Evolutionary conservation across 2,329 filamentous ascomycete species (phyloP), one percentile per base, ranked within the genome.

Genomic region (Celoporthe dispersa): DNA sequence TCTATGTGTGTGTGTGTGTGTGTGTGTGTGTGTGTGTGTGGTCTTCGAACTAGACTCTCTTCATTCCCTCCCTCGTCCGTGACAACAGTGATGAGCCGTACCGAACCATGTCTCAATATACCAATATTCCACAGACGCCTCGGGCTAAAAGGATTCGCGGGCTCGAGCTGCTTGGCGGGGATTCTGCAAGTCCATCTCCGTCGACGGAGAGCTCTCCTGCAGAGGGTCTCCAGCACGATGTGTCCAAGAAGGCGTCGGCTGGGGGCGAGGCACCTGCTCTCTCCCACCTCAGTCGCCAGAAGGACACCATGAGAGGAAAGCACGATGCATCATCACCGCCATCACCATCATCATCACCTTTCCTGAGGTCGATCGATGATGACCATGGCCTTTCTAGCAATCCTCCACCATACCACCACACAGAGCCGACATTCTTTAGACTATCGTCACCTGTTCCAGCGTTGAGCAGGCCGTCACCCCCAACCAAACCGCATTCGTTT

Each of bases 101-200:
- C 14, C 25, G 3, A 65, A 65, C 25, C 63, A 65, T 65, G 63
- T 25, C 63, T 55, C 19, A 28, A 28, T n/a, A 25, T 44, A 3
- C 35, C n/a, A 14, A 44, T 8, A 63, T 53, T 22, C 28, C 48
- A 11, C 44, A 55, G 33, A 55, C 48, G 31, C 48, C 44, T 63
- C 57, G 8, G 1, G 33, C 33, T 39, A 51, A 53, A 5, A 51
- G n/a, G 33, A 16, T 16, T 12, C 25, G 14, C 12, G 5, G n/a
- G 22, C 8, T 19, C 55, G 66, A 59, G 35, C 12, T 25, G 16
- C 33, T 37, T 9, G 66, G 22, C 41, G 31, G 35, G n/a, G 57
- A 62, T 51, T 33, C 28, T 51, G 22, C 19, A 16, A 63, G 59
- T n/a, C 48, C 63, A 33, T 55, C 44, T 25, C 41, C 66, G 8